Percentiles rank a stretch among this genome's conserved stretches.
These are phyloP conservation scores for Coniosporium tulheliwenetii DNA, from an alignment of 2,329 filamentous ascomycete species.

Conservation along the genomic window DNA sequence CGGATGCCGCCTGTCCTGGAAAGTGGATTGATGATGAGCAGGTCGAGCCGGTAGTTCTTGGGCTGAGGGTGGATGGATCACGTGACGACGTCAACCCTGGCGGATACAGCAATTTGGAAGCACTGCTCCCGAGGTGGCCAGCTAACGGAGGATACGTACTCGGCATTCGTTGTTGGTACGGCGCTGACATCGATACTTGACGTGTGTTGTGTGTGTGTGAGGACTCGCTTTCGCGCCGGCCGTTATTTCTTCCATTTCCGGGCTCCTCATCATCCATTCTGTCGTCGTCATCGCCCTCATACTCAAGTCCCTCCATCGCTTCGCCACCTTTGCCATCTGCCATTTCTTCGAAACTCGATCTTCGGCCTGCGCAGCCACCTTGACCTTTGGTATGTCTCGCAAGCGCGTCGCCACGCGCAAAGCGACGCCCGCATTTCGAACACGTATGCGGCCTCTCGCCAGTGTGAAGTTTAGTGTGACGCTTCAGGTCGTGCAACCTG, in stretches of 20 bases:
- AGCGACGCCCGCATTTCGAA: constrained; percentile 84
- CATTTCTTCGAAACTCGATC: constrained; percentile 71
- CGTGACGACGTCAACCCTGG: constrained; percentile 18
- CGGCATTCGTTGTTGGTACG: constrained; percentile 46
- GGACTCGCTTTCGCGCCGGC: constrained; percentile 53
- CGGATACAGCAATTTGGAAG: constrained; percentile 18
- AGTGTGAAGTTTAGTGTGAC: constrained; percentile 91
- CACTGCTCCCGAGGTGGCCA: constrained; percentile 9
- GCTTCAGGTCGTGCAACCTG: constrained; percentile 84
- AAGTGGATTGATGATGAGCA: constrained; percentile 17
- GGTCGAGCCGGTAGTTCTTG: constrained; percentile 19
- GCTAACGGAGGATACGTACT: constrained; percentile 66
- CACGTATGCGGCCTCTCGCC: constrained; percentile 93
- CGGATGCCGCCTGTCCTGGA: constrained; percentile 3
- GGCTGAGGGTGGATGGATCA: constrained; percentile 23
- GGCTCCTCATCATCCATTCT: constrained; percentile 38
- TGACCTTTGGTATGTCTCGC: constrained; percentile 92
- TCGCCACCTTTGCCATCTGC: constrained; percentile 43
- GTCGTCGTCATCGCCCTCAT: constrained; percentile 44
- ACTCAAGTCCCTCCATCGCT: constrained; percentile 47
- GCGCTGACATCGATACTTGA: constrained; percentile 34
- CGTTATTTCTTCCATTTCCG: constrained; percentile 7
- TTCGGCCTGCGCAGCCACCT: constrained; percentile 82
- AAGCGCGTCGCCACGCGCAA: constrained; percentile 86
- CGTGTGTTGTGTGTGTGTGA: constrained; percentile 51